Evolutionary conservation across 257 asterid genomes (phyloP), one percentile per base, ranked within the genome.

Genomic region (Leptodermis oblonga): DNA sequence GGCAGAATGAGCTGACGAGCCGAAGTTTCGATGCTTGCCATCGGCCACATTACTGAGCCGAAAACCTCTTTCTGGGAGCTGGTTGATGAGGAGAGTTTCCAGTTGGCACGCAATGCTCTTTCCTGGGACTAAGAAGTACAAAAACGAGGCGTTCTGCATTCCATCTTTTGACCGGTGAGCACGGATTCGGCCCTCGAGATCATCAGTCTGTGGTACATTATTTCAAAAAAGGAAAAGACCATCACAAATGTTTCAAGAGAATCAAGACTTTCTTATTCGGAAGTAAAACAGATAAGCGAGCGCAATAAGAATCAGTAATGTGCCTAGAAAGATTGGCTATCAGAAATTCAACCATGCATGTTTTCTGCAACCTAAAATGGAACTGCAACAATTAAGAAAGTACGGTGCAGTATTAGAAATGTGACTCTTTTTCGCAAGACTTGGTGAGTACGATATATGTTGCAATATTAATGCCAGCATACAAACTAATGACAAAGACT

Each of bases 51-150:
- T 93, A 12, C 83, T 81, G 9, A 90, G 76, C 64, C 70, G 95
- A 58, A 88, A 93, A 28, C 99, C 97, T 54, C 46, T 78, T 33
- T 7, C 66, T 0, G 96, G 92, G 26, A 93, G 97, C 83, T 87
- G 96, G 77, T 93, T 93, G 70, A 90, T 87, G 63, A 93, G 95
- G 73, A 87, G 95, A 61, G 99, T 93, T 80, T 93, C 99, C 65
- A 93, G 71, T 60, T 90, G 91, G 79, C 99, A 91, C 64, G 96
- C 99, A 58, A 83, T 62, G 82, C 99, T 93, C 88, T 93, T 90
- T 51, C 97, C 96, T 0, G 90, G 68, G 73, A 91, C 99, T 78
- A 85, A 14, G 72, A 93, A 84, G 69, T 93, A 90, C 25, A 93
- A 77, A 77, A 93, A 90, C 1, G 80, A 28, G 0, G 92, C 96